phyloP scores from a whole-genome alignment of 352 stramenopile genomes.

The Phytopythium vexans region DNA sequence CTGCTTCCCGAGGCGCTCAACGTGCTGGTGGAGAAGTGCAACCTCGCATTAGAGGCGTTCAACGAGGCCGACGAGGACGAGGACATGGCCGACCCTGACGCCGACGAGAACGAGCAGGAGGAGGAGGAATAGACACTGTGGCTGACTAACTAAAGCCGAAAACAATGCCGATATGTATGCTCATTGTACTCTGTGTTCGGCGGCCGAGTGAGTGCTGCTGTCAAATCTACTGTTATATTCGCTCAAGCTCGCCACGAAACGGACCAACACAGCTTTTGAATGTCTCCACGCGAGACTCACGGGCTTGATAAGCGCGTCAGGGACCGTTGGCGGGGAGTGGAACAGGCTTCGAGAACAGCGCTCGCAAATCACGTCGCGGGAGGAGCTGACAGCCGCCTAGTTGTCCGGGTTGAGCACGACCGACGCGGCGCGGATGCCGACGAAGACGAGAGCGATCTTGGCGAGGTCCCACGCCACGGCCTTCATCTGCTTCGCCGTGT shows the following conservation, averaged over 20 bases:
- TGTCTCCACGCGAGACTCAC: too few species aligned
- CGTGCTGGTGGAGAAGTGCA: conserved; percentile 82
- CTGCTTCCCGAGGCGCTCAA: conserved; percentile 74
- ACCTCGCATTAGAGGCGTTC: conserved; percentile 80
- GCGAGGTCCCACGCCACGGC: conserved; percentile 67
- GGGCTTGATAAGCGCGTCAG: too few species aligned
- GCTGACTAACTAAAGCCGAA: conserved; percentile 10
- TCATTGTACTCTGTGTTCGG: too few species aligned
- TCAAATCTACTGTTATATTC: too few species aligned
- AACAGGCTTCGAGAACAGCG: too few species aligned
- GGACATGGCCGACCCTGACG: conserved; percentile 34
- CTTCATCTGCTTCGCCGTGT: conserved; percentile 76
- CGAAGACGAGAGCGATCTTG: conserved; percentile 73
- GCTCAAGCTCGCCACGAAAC: too few species aligned
- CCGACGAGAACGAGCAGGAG: conserved; percentile 37
- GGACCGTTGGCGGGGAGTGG: too few species aligned
- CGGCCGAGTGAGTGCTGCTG: too few species aligned
- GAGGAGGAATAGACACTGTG: conserved; percentile 49
- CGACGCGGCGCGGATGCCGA: conserved; percentile 69
- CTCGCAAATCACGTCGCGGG: too few species aligned
- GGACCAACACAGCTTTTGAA: too few species aligned
- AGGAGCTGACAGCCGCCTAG: conserved; percentile 15
- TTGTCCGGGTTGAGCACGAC: conserved; percentile 66
- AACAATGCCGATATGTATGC: conserved; percentile 30
- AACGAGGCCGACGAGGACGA: conserved; percentile 53